Conservation (phyloP, 176 grass and related monocot genomes). For the Triticum monococcum region DNA sequence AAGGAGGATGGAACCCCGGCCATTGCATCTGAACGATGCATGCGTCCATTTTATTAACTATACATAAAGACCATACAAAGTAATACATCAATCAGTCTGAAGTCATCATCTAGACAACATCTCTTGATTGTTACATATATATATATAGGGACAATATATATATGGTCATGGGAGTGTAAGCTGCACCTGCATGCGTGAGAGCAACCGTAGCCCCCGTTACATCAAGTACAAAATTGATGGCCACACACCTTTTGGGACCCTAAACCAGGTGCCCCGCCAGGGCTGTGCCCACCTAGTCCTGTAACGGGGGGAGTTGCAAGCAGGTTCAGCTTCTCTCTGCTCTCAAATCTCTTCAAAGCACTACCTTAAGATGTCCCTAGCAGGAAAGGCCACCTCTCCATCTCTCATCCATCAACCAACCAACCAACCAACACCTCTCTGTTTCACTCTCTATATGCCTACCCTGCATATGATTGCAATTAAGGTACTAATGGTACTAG, state of each 20-base stretch:
- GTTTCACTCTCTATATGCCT: conserved; percentile 22
- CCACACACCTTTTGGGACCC: background rate
- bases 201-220: conserved; percentile 24
- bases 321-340: background rate
- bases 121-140: too few relatives aligned
- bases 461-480: conserved; percentile 28
- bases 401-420: conserved; percentile 5
- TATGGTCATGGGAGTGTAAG: conserved; percentile 11
- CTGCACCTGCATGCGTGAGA: background rate
- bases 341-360: conserved; percentile 35
- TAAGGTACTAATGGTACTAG: background rate
- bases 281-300: conserved; percentile 34
- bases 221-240: conserved; percentile 64
- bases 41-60: too few relatives aligned
- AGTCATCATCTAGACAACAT: too few relatives aligned
- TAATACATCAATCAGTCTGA: too few relatives aligned
- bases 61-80: too few relatives aligned
- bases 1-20: too few relatives aligned
- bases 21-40: too few relatives aligned
- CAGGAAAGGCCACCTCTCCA: background rate
- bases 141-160: too few relatives aligned
- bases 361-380: conserved; percentile 23
- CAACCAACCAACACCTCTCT: background rate
- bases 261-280: background rate
- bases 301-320: conserved; percentile 32